Conservation (phyloP, 208 protist species). For the Trypanosoma platydactyli region DNA sequence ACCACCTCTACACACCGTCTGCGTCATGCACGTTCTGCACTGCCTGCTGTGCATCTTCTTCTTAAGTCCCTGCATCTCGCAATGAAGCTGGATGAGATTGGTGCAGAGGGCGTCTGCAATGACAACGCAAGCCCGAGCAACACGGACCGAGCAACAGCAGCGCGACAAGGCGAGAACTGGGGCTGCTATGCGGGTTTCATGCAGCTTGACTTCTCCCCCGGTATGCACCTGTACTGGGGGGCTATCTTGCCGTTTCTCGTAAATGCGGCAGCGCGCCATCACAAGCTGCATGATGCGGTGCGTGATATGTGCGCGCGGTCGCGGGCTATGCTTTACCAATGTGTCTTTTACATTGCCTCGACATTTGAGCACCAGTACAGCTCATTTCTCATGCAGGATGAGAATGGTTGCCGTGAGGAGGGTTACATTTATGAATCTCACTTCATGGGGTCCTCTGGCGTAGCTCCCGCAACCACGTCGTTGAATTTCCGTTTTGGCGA, state of each 20-base stretch:
- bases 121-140: background rate
- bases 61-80: slow-evolving; percentile 80
- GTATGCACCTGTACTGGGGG: slow-evolving; percentile 64
- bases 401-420: slow-evolving; percentile 3
- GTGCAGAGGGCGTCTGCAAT: slow-evolving; percentile 2
- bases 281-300: slow-evolving; percentile 45
- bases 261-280: slow-evolving; percentile 41
- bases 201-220: slow-evolving; percentile 58
- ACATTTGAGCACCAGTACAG: slow-evolving; percentile 54
- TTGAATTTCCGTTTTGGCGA: background rate
- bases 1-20: slow-evolving; percentile 53
- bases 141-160: background rate
- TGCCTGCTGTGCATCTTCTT: slow-evolving; percentile 70
- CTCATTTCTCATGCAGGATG: slow-evolving; percentile 34
- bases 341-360: slow-evolving; percentile 63
- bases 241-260: slow-evolving; percentile 57
- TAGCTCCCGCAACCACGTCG: background rate
- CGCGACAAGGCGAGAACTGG: background rate
- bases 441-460: background rate
- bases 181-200: slow-evolving; percentile 34
- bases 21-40: slow-evolving; percentile 62
- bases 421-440: background rate
- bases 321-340: slow-evolving; percentile 60
- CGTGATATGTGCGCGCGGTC: slow-evolving; percentile 73
- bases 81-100: slow-evolving; percentile 46